Percentiles rank a stretch among this genome's conserved stretches.
These are phyloP conservation scores for Talaromyces sp. DNA, from an alignment of 2,329 filamentous ascomycete species.

Conservation along the genomic window DNA sequence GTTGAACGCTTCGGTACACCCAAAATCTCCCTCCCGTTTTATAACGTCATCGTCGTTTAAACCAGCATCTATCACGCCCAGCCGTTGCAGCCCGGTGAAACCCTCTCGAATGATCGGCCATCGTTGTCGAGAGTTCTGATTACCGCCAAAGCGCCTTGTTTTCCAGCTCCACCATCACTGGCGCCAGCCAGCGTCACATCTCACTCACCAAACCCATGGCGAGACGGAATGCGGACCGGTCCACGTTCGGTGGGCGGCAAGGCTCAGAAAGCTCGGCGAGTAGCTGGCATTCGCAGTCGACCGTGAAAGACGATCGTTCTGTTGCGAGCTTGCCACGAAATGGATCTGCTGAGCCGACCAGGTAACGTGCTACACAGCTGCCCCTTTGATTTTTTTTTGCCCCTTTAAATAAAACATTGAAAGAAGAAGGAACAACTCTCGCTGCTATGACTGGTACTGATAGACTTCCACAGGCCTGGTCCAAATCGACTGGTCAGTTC, in stretches of 20 bases:
- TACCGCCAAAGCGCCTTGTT: neutral
- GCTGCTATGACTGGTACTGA: neutral
- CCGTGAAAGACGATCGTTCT: constrained; percentile 26
- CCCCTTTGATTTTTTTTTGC: neutral
- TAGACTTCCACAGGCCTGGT: neutral
- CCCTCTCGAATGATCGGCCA: neutral
- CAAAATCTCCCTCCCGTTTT: neutral
- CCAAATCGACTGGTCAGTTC: neutral
- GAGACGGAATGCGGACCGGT: constrained; percentile 21
- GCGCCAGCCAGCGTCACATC: neutral
- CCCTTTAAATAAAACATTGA: neutral
- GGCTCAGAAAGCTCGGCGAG: constrained; percentile 37
- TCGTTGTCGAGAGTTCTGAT: neutral
- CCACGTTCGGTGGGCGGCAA: constrained; percentile 29
- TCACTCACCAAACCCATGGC: constrained; percentile 23
- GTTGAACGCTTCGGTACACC: neutral
- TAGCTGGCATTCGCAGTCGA: constrained; percentile 37
- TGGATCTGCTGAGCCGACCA: neutral
- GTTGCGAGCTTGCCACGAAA: constrained; percentile 9
- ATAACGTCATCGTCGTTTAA: neutral
- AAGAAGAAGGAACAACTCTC: no score
- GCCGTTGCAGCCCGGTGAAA: neutral
- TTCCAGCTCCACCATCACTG: neutral
- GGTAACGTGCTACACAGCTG: neutral
- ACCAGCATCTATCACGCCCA: neutral